Base-by-base conservation (phyloP, 2,329 filamentous ascomycete species). In the Microdochium bolleyi region DNA sequence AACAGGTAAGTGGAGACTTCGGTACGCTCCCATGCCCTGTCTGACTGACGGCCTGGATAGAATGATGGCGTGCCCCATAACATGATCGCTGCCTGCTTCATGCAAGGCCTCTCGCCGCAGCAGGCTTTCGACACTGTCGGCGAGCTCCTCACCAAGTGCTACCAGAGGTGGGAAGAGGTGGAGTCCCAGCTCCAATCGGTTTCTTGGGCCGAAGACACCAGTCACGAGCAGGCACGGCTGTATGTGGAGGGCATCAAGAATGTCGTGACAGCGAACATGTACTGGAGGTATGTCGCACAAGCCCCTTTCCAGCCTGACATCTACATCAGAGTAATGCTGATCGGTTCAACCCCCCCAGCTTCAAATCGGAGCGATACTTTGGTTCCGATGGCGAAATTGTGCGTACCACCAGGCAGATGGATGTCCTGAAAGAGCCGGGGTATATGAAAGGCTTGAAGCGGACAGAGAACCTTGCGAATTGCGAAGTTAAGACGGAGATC, bases 231-330 rank as follows among this genome's bases (percentile, higher is more conserved):
- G 24, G 48, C 24, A 0, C 44, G 24, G 5, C n/a, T 61, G 16
- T 62, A 62, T 34, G 51, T 62, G 34, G 52, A 57, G n/a, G 60
- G 56, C 10, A 62, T 62, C 49, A 59, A 62, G 48, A 51, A 53
- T 11, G 55, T 61, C 2, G 60, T 62, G 4, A 50, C 52, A 22
- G 59, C 60, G 1, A 61, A 62, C 44, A 52, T 55, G 19, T 50
- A 49, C 49, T 55, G 51, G 54, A 55, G 54, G 54, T 53, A n/a
- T 34, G 52, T 55, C 37, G 7, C 37, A n/a, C 37, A n/a, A n/a
- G n/a, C n/a, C n/a, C n/a, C n/a, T n/a, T n/a, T n/a, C n/a, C n/a
- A n/a, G n/a, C n/a, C n/a, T n/a, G n/a, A n/a, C n/a, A n/a, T n/a
- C n/a, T n/a, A n/a, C n/a, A n/a, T n/a, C n/a, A n/a, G n/a, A n/a